These are phyloP conservation scores for Aspergillus sclerotiicarbonarius DNA, from an alignment of 495 filamentous ascomycete genomes.

Conservation along the genomic window DNA sequence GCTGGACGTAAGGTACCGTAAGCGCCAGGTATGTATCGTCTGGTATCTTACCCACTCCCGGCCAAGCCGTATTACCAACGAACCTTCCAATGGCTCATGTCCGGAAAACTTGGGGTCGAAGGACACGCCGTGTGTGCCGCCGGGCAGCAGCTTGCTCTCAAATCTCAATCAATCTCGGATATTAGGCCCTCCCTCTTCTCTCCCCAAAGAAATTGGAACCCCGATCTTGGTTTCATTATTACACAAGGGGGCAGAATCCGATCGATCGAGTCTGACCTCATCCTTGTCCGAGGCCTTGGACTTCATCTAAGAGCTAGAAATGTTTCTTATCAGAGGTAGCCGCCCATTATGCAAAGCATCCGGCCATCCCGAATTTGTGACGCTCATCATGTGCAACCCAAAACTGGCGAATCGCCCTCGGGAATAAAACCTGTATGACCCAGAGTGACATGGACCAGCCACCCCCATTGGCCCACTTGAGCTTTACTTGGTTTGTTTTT, in stretches of 20 bases:
- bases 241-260: no score
- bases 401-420: constrained; percentile 16
- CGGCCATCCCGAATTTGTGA: constrained; percentile 26
- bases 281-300: no score
- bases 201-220: no score
- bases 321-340: background rate
- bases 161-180: no score
- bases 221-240: background rate
- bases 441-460: constrained; percentile 13
- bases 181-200: background rate
- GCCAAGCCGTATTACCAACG: no score
- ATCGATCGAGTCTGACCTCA: no score
- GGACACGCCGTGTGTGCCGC: no score
- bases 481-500: constrained; percentile 12
- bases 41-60: background rate
- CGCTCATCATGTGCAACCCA: constrained; percentile 26
- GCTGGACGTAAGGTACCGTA: background rate
- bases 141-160: no score
- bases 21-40: background rate
- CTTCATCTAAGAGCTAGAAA: no score
- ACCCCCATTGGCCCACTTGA: constrained; percentile 15
- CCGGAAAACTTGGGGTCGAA: no score
- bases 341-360: constrained; percentile 14
- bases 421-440: constrained; percentile 16
- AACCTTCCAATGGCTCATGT: no score